Evolutionary conservation across 179 eudicot species (phyloP).

Genomic region (Heliamphora pulchella): DNA sequence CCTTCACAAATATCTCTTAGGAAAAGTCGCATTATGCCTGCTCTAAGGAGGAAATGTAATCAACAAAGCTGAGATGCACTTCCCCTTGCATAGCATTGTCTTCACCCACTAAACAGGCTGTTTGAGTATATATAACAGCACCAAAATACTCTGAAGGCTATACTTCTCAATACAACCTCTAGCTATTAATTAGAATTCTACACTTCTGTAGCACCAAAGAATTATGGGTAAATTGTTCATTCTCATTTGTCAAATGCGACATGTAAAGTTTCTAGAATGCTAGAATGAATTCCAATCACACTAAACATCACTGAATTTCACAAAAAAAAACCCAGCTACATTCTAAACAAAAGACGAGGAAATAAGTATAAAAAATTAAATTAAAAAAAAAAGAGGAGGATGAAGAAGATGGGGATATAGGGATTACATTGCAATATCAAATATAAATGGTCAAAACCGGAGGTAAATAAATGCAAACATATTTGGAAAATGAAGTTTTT

Average conservation of each 20-base stretch:
- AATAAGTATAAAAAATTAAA: background rate
- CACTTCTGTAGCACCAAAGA: background rate
- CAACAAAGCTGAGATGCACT: background rate
- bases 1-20: background rate
- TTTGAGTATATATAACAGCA: background rate
- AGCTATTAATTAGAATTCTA: background rate
- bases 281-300: background rate
- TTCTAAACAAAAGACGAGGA: background rate
- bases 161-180: background rate
- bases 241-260: background rate
- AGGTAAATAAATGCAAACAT: conserved; percentile 1
- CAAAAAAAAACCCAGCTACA: background rate
- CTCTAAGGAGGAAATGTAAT: background rate
- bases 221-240: background rate
- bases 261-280: background rate
- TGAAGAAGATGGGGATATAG: background rate
- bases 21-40: background rate
- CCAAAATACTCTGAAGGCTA: background rate
- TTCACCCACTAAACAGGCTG: background rate
- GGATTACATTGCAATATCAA: background rate
- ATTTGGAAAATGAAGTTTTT: background rate
- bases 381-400: background rate
- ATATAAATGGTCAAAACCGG: background rate
- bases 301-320: conserved; percentile 1
- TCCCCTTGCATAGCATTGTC: background rate